Base-by-base conservation (phyloP, 2,329 filamentous ascomycete genomes). In the Colletotrichum sp. region DNA sequence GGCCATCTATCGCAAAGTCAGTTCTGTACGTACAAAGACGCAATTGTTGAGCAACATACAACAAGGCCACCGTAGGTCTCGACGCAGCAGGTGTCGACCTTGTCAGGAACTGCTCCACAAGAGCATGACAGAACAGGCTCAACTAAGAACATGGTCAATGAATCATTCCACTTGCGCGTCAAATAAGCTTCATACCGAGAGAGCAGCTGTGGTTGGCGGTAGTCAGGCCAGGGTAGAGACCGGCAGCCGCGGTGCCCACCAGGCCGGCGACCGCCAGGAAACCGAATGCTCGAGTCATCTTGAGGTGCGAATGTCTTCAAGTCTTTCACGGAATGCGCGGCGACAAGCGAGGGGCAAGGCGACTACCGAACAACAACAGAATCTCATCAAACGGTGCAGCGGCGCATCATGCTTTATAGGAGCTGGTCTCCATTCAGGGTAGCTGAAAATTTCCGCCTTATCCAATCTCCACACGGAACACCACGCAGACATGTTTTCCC, bases 31-130 rank as follows among this genome's bases (percentile, higher is more conserved):
- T 66, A 21, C 21, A 26, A 62, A 15, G 21, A n/a, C 32, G 24
- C 16, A 7, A 7, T 48, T 36, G 32, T 8, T n/a, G 30, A 32
- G 43, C 24, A 30, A 79, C 83, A 76, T 78, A 86, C 83, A 36
- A 93, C 80, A 7, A 94, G 85, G 6, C 92, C 92, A 32, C 92
- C 92, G 78, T 86, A 93, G 0, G 92, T 93, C 84, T 94, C 92
- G 18, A 87, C 87, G 79, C 92, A 94, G 86, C 92, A 94, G 2
- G 89, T 89, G 79, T 94, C 91, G 38, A 90, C 89, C 69, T 85
- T 81, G 38, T 79, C 82, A 2, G 85, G 86, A 28, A 83, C 82
- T 8, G 88, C 89, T 3, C 83, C 80, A 24, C 82, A 78, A 1
- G 88, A 89, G 83, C 90, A 91, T 2, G 89, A 91, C 36, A 89